Conservation (phyloP, 208 protist genomes). For the Leishmania gerbilli region DNA sequence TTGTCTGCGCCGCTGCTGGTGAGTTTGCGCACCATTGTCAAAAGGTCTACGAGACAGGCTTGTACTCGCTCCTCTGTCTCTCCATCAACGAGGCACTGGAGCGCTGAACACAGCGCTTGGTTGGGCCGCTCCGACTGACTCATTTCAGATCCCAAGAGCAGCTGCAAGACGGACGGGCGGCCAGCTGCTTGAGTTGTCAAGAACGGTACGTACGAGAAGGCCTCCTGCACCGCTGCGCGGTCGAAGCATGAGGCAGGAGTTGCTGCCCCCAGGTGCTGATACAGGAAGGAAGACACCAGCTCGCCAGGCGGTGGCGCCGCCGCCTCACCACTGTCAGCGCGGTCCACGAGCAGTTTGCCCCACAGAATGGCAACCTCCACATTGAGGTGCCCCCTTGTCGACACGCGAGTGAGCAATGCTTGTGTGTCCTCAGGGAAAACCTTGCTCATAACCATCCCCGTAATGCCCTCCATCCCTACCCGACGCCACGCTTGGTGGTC, state of each 20-base stretch:
- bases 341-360: conserved; percentile 20
- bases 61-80: conserved; percentile 27
- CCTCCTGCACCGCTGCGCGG: conserved; percentile 13
- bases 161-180: conserved; percentile 19
- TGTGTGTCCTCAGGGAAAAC: background rate
- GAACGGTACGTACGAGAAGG: conserved; percentile 33
- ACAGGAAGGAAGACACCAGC: conserved; percentile 22
- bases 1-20: background rate
- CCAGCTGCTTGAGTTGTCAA: conserved; percentile 9
- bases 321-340: background rate
- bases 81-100: conserved; percentile 23
- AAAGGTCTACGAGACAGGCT: conserved; percentile 7
- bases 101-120: conserved; percentile 6
- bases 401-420: background rate
- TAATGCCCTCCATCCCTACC: conserved; percentile 33
- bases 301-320: background rate
- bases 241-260: background rate
- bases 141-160: conserved; percentile 4
- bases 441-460: conserved; percentile 13
- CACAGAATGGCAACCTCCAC: conserved; percentile 28
- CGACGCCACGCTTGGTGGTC: conserved; percentile 18
- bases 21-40: conserved; percentile 15
- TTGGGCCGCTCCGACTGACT: background rate
- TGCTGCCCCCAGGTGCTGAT: background rate
- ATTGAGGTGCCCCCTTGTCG: conserved; percentile 5